A percentile compares a stretch with the other conserved stretches of the same genome.
phyloP scores from a whole-genome alignment of 2,329 filamentous ascomycete genomes.

The Penicillium sp. region DNA sequence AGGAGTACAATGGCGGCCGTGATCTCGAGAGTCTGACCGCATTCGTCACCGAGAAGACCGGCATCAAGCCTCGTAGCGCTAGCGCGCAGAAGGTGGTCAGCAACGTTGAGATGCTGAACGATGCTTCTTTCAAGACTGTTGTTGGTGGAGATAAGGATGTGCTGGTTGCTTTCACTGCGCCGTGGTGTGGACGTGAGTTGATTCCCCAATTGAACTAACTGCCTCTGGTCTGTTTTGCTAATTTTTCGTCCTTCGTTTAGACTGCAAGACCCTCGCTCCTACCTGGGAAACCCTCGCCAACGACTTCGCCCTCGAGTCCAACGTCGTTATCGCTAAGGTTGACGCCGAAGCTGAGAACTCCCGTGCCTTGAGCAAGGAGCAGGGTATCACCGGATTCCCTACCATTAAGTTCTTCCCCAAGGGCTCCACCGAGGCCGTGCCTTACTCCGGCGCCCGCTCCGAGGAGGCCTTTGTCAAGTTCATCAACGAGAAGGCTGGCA shows the following conservation, averaged over 20 bases:
- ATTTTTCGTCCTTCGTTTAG: slow-evolving; percentile 47
- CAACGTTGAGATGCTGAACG: slow-evolving; percentile 74
- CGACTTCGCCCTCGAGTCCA: slow-evolving; percentile 73
- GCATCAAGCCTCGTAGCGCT: slow-evolving; percentile 69
- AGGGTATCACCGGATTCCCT: slow-evolving; percentile 82
- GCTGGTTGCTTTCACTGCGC: slow-evolving; percentile 93
- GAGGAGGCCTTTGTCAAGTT: slow-evolving; percentile 76
- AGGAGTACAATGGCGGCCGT: slow-evolving; percentile 81
- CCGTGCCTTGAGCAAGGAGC: slow-evolving; percentile 71
- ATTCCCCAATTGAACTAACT: neutral
- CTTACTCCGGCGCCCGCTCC: slow-evolving; percentile 72
- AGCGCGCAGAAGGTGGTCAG: slow-evolving; percentile 61
- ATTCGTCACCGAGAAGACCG: slow-evolving; percentile 85
- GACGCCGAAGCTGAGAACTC: slow-evolving; percentile 86
- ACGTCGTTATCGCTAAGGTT: slow-evolving; percentile 88
- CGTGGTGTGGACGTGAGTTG: slow-evolving; percentile 94
- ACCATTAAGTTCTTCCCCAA: slow-evolving; percentile 98
- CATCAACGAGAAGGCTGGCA: slow-evolving; percentile 85
- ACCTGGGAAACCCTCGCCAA: slow-evolving; percentile 82
- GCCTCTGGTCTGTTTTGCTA: slow-evolving; percentile 5
- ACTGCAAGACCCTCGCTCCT: slow-evolving; percentile 94
- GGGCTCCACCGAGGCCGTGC: slow-evolving; percentile 68
- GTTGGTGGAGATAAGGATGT: slow-evolving; percentile 86
- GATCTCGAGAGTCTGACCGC: slow-evolving; percentile 79
- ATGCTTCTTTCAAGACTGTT: slow-evolving; percentile 71